A percentile compares a stretch with the other conserved stretches of the same genome.
Conservation (phyloP, 2,329 filamentous ascomycete genomes). For the Phaeosphaeriaceae sp. region DNA sequence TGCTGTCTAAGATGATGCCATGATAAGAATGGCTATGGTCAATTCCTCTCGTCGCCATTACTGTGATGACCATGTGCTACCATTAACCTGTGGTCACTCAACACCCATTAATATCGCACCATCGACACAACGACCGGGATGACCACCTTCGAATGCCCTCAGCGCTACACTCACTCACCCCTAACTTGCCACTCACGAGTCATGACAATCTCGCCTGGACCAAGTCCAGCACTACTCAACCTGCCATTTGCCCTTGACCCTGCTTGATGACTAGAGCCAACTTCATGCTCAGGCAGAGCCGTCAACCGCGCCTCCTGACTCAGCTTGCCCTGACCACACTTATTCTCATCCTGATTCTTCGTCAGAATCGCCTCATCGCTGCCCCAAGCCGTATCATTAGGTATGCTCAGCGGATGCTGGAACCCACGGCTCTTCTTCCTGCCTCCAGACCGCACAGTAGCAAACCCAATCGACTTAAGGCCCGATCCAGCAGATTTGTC, state of each 20-base stretch:
- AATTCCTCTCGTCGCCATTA: too few relatives aligned
- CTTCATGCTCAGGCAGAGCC: background rate
- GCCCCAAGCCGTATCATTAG: constrained; percentile 9
- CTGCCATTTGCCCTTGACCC: background rate
- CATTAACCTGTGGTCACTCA: too few relatives aligned
- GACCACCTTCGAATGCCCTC: background rate
- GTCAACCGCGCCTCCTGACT: too few relatives aligned
- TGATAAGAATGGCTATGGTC: too few relatives aligned
- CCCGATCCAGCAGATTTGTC: background rate
- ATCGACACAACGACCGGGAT: too few relatives aligned
- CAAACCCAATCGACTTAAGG: background rate
- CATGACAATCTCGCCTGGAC: background rate
- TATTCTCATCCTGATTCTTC: background rate
- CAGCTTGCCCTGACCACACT: too few relatives aligned
- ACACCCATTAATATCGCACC: too few relatives aligned
- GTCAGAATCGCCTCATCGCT: constrained; percentile 14
- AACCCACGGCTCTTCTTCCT: constrained; percentile 8
- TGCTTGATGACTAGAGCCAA: background rate
- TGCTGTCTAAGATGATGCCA: too few relatives aligned
- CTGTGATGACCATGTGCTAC: too few relatives aligned
- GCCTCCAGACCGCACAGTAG: background rate
- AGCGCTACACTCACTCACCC: background rate
- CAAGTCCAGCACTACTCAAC: background rate
- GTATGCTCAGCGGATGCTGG: constrained; percentile 12
- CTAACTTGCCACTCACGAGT: constrained; percentile 6